Base-by-base conservation (phyloP, 202 grass and related monocot genomes). In the Panicum hallii region DNA sequence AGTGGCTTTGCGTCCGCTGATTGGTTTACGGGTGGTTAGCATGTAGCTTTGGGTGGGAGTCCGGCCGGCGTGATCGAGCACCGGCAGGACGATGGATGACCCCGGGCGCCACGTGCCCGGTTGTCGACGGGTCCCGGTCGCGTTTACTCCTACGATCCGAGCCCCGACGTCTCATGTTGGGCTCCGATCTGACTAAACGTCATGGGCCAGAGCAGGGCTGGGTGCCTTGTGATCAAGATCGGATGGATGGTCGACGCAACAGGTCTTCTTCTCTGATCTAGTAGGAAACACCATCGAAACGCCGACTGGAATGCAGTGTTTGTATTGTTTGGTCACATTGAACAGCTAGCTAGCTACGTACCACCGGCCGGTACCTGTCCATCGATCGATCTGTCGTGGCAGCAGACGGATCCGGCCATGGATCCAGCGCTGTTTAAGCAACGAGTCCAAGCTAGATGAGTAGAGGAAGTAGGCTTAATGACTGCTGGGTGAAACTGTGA, bases 401-500 rank as follows among this genome's bases (percentile, higher is more conserved):
- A 3, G 14, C 15, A 3, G 63, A 20, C 19, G 7, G 71, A 69
- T 77, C 62, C 32, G 32, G 32, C 32, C 50, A 79, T 63, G 30
- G 10, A 68, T 69, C 42, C 38, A 28, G 47, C 20, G 12, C 5
- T 54, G 43, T 42, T 75, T 76, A 81, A 75, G 70, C 77, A 76
- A 62, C 6, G 49, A 50, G 48, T 7, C 28, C 73, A 50, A 80
- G 42, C 46, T 58, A 74, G 61, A 66, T 19, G 22, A 57, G 20
- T 67, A 56, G 49, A 20, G 14, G 49, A 32, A 22, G 72, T 65
- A 49, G 50, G 61, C 6, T 74, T 50, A 60, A 70, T 63, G 62
- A 20, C 32, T 26, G 53, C 28, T 40, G n/a, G 23, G 65, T 81
- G 77, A 69, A 85, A 45, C 63, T 10, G 32, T 62, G 85, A 87